Evolutionary conservation across 768 basidiomycete genomes (phyloP), one percentile per base, ranked within the genome.

Genomic region (Rhodotorula kratochvilovae): DNA sequence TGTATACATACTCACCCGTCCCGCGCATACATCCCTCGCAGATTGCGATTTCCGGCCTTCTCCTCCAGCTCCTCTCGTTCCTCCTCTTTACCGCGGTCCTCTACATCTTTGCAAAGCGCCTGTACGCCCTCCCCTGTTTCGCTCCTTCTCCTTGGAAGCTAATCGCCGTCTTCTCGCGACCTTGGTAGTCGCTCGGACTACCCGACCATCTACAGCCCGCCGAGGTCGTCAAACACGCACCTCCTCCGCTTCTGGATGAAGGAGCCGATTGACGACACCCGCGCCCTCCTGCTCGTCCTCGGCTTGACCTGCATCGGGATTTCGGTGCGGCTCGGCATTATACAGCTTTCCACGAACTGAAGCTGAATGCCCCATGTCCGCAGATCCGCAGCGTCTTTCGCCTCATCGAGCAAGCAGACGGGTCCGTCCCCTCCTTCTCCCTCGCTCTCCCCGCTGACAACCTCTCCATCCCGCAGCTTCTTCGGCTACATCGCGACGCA

Each of bases 311-410:
- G 86, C 68, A 72, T 86, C 35, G 86, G 88, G 17, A 86, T 90
- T 70, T 77, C 89, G 67, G 62, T 62, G 31, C 46, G 45, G 36
- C 8, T 33, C 46, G 5, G 23, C 33, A 3, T 25, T 35, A 17
- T 7, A 12, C 25, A 27, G 8, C 1, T 36, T 12, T 2, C 23
- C 31, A 21, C 16, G 35, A 3, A 19, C 60, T 48, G 29, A 45
- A 10, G 12, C 42, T 19, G 13, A 5, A 25, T 42, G n/a, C n/a
- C 6, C 25, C n/a, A n/a, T 7, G 0, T 29, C 33, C 33, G 33
- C 35, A 35, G 46, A 83, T 88, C 72, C 88, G 89, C 66, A 89
- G 87, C 50, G 79, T 83, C 3, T 90, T 86, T 81, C 84, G 85
- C 70, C 75, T 81, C 25, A 81, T 84, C 27, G 89, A 90, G 74